Conservation (phyloP, 1,139 yeast species). For the Wickerhamomyces sp. region DNA sequence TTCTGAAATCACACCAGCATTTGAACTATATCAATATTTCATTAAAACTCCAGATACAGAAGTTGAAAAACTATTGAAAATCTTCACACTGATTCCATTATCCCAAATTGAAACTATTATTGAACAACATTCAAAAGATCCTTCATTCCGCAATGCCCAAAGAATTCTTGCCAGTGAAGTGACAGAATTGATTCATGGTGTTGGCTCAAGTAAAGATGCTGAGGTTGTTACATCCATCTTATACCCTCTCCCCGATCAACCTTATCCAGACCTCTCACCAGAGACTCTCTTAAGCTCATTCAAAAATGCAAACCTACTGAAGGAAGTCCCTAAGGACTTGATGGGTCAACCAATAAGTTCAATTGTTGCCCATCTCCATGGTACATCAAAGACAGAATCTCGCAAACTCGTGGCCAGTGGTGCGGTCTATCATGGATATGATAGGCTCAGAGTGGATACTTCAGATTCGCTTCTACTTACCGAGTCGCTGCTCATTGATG, state of each 20-base stretch:
- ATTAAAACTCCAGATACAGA: constrained; percentile 77
- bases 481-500: constrained; percentile 51
- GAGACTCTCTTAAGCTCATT: constrained; percentile 56
- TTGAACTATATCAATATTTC: constrained; percentile 81
- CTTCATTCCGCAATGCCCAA: constrained; percentile 69
- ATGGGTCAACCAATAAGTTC: constrained; percentile 30
- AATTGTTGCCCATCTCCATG: constrained; percentile 32
- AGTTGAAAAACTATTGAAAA: constrained; percentile 60
- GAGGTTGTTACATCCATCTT: constrained; percentile 58
- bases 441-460: constrained; percentile 51
- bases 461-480: constrained; percentile 46
- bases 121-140: constrained; percentile 47
- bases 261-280: constrained; percentile 44
- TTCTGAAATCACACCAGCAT: constrained; percentile 65
- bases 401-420: constrained; percentile 64
- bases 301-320: constrained; percentile 54
- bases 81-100: constrained; percentile 75
- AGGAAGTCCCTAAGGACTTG: constrained; percentile 34
- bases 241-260: constrained; percentile 55
- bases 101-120: constrained; percentile 50
- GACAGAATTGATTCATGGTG: constrained; percentile 83
- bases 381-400: constrained; percentile 52
- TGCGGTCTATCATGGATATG: constrained; percentile 66
- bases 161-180: constrained; percentile 75
- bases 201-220: constrained; percentile 65